Base-by-base conservation (phyloP, 371 early-diverging fungal species). In the Mortierella sp. region DNA sequence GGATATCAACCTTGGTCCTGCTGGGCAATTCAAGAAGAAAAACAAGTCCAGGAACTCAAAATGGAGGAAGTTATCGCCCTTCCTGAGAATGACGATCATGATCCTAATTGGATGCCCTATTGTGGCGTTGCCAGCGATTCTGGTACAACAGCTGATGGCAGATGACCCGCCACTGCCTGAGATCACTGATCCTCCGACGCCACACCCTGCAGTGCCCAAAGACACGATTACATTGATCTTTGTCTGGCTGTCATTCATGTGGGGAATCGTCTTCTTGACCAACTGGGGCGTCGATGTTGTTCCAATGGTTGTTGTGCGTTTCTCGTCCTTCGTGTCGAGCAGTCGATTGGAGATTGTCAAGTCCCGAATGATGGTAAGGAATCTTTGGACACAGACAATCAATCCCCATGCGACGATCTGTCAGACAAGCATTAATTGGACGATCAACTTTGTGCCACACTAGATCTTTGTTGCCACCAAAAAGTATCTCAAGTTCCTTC, bases 231-330 rank as follows among this genome's bases (percentile, higher is more conserved):
- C 50, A 14, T 17, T 72, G 34, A 67, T 74, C 54, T 74, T 74
- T 57, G 52, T 63, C 29, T 74, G 76, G 76, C 54, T 74, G 27
- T 63, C 76, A 6, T 74, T 74, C 37, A 74, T 74, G 76, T 74
- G 76, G 68, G 68, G 68, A 12, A 64, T 74, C 28, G 51, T 63
- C 50, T 74, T 63, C 22, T n/a, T 67, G 27, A 68, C 64, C 37
- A 74, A 74, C 61, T 74, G 76, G 76, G 64, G 68, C 22, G 22
- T 74, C 21, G 76, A 74, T 44, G 60, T 67, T 8, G 64, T 74
- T 10, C 76, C 76, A 5, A 60, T 49, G 0, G 50, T 64, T n/a
- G 67, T 74, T 24, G 61, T 74, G 21, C 63, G 61, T 7, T 31
- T 68, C 22, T 56, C 68, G 3, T 68, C 68, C 22, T 34, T 67